Base-by-base conservation (phyloP, 345 rosid species). In the Melaleuca alternifolia region DNA sequence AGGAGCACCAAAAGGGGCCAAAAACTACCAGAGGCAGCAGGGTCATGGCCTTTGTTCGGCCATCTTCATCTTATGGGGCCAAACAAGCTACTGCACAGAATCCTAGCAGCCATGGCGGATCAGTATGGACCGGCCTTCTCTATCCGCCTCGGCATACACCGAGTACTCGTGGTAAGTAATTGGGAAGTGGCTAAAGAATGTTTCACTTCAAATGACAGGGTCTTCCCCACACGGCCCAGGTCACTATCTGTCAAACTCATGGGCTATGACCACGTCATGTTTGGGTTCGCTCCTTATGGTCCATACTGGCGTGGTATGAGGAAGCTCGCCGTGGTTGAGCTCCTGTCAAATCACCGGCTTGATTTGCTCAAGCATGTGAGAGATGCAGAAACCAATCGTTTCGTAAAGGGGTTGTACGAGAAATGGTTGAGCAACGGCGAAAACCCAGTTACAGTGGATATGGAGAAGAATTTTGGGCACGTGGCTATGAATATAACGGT, bases 41-140 rank as follows among this genome's bases (percentile, higher is more conserved):
- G 89, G 57, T 85, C 93, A 37, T 90, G 90, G 89, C 92, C 92
- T 44, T 15, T 88, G 6, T 41, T 90, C 10, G 93, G 93, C 82
- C 91, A 91, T 86, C 85, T 91, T 5, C 89, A 26, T 85, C 86
- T 85, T 37, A 86, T 90, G 15, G 44, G 86, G 52, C 57, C 54
- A 50, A 28, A 87, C 86, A 86, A 88, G 84, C 87, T 87, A 11
- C 37, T 84, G 3, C 91, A 90, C 84, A 85, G n/a, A 86, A 46
- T 56, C 15, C 85, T 90, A 5, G 91, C 85, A 18, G 52, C 48
- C 61, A 79, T 91, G 88, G 91, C 91, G 0, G 87, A 90, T 61
- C 71, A 65, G 54, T 54, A 84, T 20, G 90, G 93, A 8, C 86
- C 86, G 2, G 77, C 85, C 83, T 91, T 90, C 87, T 51, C 54